Base-by-base conservation (phyloP, 2,329 filamentous ascomycete genomes). In the Sporothrix brunneoviolacea region DNA sequence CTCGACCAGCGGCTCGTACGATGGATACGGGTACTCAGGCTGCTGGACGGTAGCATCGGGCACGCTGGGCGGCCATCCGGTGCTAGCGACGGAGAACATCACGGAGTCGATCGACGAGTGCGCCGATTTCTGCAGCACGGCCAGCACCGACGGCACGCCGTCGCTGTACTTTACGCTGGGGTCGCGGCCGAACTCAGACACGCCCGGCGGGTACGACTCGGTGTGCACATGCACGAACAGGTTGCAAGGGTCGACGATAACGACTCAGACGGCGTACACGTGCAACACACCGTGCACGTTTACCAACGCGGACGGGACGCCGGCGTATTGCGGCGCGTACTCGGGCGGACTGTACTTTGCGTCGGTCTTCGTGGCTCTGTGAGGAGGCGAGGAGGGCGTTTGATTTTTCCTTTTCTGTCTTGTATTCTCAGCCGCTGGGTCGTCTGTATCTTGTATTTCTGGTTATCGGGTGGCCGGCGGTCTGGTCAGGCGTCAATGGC, bases 91-190 rank as follows among this genome's bases (percentile, higher is more conserved):
- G 9, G 46, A 52, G 42, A 45, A 50, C 4, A 27, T 54, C 8
- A 55, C 54, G 10, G 48, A 45, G 27, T 55, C 54, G 1, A 44
- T 55, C 15, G 49, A 41, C 37, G 45, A 52, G 33, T 55, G 54
- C 27, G 51, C 54, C 21, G 16, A 27, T 18, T 50, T 48, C 15
- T 55, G 54, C 45, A n/a, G 16, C 27, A 48, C 51, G 13, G 49
- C 50, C 36, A 43, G 35, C 24, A 16, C 27, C n/a, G n/a, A n/a
- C 24, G 46, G 44, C 19, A 28, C 7, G n/a, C 22, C 28, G 6
- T 44, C 54, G 45, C 18, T 48, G 4, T 55, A 52, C 32, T 54
- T 55, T 33, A 50, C 51, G 18, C 51, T 55, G 24, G 51, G 27
- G 13, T 50, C 54, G n/a, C 35, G 50, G 37, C 19, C 37, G 4